Base-by-base conservation (phyloP, 768 basidiomycete genomes). In the Antrodiella citrinella region DNA sequence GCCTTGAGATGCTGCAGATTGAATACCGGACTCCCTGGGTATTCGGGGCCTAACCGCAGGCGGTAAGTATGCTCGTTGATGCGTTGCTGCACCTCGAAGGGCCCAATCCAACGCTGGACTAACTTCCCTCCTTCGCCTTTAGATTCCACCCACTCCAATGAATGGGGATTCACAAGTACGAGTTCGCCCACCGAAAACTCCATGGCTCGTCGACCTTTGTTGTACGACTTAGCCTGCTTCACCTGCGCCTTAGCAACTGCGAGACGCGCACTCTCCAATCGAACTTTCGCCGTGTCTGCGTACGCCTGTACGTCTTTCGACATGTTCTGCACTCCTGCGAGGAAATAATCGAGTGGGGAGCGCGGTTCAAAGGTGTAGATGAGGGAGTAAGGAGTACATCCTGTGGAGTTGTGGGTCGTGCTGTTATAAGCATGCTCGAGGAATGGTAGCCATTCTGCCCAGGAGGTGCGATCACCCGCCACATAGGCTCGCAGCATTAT, bases 381-480 rank as follows among this genome's bases (percentile, higher is more conserved):
- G 30, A 67, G 51, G 25, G 48, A 59, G 58, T 71, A 71, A 0
- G 71, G 73, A 0, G 69, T 55, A 4, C 57, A 23, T 1, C 54
- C 49, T 0, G 65, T 73, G 0, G 67, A 48, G 0, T 61, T 50
- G 21, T 69, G 62, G 1, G 40, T n/a, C 0, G 59, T 40, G 50
- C 68, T 62, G 49, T 72, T 70, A 51, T 72, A 68, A 0, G 60
- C 48, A 38, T 71, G 71, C 38, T 66, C 60, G 0, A 70, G 66
- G 0, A 67, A 42, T 0, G 67, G 44, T 0, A 74, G 55, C 49
- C 66, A 64, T 1, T 63, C 53, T 0, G 48, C 21, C 73, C 73
- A 74, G 26, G 70, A 61, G 3, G 61, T 49, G 30, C 72, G 66
- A 4, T 62, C 52, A 44, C 66, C 58, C 45, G 67, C 63, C 30